Evolutionary conservation across 768 basidiomycete species (phyloP).

Genomic region (Strobilomyces echinocephalus): DNA sequence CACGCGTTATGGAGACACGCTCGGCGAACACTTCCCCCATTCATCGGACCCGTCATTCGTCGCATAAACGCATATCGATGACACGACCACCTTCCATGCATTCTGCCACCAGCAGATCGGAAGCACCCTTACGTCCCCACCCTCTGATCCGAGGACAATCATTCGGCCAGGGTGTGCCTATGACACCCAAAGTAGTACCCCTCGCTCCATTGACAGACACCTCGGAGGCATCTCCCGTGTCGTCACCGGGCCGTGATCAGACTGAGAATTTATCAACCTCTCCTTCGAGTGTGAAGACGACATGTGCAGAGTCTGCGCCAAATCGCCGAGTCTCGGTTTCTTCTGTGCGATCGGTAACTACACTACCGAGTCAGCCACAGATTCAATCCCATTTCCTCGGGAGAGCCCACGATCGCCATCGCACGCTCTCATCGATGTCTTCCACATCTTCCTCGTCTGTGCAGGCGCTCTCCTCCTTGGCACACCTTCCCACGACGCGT

Average conservation of each 20-base stretch:
- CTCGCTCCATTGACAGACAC: conserved; percentile 60
- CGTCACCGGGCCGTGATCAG: conserved; percentile 33
- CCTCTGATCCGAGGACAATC: conserved; percentile 75
- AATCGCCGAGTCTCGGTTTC: conserved; percentile 53
- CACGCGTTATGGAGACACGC: conserved; percentile 27
- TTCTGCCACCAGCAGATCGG: conserved; percentile 41
- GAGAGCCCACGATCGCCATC: conserved; percentile 40
- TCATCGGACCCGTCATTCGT: conserved; percentile 33
- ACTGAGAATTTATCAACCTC: conserved; percentile 28
- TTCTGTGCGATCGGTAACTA: conserved; percentile 55
- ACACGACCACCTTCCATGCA: conserved; percentile 63
- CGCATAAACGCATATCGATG: conserved; percentile 37
- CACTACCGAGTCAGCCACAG: conserved; percentile 44
- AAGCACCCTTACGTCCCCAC: conserved; percentile 54
- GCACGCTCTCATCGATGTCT: conserved; percentile 56
- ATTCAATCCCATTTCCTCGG: conserved; percentile 32
- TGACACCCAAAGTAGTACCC: conserved; percentile 41
- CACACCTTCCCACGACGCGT: conserved; percentile 44
- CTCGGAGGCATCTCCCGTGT: conserved; percentile 43
- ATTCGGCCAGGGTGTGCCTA: conserved; percentile 40
- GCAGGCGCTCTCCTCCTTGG: conserved; percentile 53
- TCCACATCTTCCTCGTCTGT: conserved; percentile 42
- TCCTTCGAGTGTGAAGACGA: conserved; percentile 37
- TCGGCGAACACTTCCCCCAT: conserved; percentile 39
- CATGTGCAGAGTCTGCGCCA: conserved; percentile 28